Evolutionary conservation across 2,329 filamentous ascomycete species (phyloP).

Genomic region (Penicillium polonicum): DNA sequence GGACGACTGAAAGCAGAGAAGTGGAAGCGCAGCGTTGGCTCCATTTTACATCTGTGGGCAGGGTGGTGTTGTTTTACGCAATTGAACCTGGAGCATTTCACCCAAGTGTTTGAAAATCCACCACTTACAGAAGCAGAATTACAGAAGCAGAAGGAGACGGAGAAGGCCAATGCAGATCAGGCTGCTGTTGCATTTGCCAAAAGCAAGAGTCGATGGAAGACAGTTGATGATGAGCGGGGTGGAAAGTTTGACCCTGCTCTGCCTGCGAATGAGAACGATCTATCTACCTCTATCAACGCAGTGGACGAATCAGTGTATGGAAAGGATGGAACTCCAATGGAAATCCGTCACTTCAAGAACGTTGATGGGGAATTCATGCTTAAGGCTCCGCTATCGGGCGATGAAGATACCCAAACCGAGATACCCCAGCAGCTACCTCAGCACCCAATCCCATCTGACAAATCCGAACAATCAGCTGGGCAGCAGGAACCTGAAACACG

Average conservation of each 20-base stretch:
- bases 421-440: conserved; percentile 16
- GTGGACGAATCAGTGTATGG: neutral
- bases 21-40: conserved; percentile 73
- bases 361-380: conserved; percentile 43
- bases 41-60: conserved; percentile 69
- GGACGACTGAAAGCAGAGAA: conserved; percentile 79
- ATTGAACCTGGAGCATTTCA: conserved; percentile 70
- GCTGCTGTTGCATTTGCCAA: conserved; percentile 37
- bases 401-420: conserved; percentile 20
- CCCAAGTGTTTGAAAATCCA: conserved; percentile 68
- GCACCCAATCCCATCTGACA: conserved; percentile 10
- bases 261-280: conserved; percentile 25
- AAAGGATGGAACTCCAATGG: conserved; percentile 48
- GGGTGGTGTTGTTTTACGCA: conserved; percentile 67
- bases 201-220: conserved; percentile 48
- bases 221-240: conserved; percentile 43
- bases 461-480: conserved; percentile 20
- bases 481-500: conserved; percentile 27
- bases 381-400: conserved; percentile 31
- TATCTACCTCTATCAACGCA: conserved; percentile 33
- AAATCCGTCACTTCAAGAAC: conserved; percentile 44
- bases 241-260: conserved; percentile 32
- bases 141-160: conserved; percentile 39
- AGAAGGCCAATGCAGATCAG: conserved; percentile 44
- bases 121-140: conserved; percentile 53